Evolutionary conservation across 2,329 filamentous ascomycete genomes (phyloP), one percentile per base, ranked within the genome.

Genomic region (Fusarium sp.): DNA sequence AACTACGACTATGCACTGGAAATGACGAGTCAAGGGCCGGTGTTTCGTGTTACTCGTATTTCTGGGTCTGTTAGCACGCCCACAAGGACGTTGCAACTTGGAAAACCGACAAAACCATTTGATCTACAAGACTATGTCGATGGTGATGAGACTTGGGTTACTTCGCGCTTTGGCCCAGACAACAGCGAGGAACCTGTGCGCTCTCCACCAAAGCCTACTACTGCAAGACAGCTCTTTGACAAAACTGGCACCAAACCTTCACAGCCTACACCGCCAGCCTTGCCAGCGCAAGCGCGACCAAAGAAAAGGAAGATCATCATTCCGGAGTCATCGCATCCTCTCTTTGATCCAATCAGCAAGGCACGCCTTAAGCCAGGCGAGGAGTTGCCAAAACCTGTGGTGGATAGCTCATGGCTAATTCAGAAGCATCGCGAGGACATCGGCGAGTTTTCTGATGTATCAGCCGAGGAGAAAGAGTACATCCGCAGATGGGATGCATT

Each of bases 351-450:
- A 3, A 80, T 88, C 13, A 88, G 85, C 77, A 88, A 87, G 72
- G 81, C 83, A 10, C 78, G 78, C 9, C 79, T 89, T 22, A 79
- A 81, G 33, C 80, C 86, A 2, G 86, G 85, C 4, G 80, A 84
- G 3, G 78, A 82, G 24, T 78, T 88, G 24, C 83, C 84, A 4
- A 80, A 80, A 21, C 75, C 78, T 6, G 75, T 76, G 5, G 77
- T 83, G 5, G 84, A 88, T 71, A 83, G 83, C 58, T 77, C 79
- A 22, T 89, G 87, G 87, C 80, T 88, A 9, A 80, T 87, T 31
- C 86, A 88, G 65, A 89, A 88, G 76, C 87, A 89, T 62, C 82
- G 85, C 9, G 85, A 89, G 58, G 84, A 83, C 54, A 84, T 89
- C 55, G 80, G 82, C 28, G 87, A 89, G 65, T 89, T 87, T 70